A percentile compares a stretch with the other conserved stretches of the same genome.
phyloP scores from a whole-genome alignment of 2,329 filamentous ascomycete species.

The Trichoderma hamatum region DNA sequence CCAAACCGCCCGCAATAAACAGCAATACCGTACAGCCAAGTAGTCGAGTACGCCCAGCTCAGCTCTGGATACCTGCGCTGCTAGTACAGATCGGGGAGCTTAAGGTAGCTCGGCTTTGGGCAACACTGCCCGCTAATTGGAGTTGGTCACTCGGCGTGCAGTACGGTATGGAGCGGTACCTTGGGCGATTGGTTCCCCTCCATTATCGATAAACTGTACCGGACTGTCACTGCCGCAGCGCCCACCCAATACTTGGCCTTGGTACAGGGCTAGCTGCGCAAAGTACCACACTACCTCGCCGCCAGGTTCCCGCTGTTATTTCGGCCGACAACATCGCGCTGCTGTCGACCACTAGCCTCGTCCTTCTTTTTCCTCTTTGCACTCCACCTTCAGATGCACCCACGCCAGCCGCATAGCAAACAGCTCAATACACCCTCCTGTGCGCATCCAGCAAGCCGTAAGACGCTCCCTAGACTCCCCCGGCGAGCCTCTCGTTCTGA shows the following conservation, averaged over 20 bases:
- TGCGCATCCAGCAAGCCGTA: slow-evolving; percentile 7
- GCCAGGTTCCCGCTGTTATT: slow-evolving; percentile 26
- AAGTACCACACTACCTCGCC: slow-evolving; percentile 23
- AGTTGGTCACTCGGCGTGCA: neutral
- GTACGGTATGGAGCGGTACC: neutral
- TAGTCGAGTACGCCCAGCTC: neutral
- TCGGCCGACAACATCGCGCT: slow-evolving; percentile 25
- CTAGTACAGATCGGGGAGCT: slow-evolving; percentile 21
- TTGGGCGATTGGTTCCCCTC: neutral
- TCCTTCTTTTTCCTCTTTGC: slow-evolving; percentile 25
- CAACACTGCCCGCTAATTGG: neutral
- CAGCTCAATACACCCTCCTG: slow-evolving; percentile 24
- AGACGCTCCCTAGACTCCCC: slow-evolving; percentile 24
- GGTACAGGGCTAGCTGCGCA: slow-evolving; percentile 4
- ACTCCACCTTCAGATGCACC: slow-evolving; percentile 27
- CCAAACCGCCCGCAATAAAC: neutral
- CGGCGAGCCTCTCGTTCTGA: slow-evolving; percentile 19
- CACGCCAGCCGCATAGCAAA: slow-evolving; percentile 27
- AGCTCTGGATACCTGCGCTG: slow-evolving; percentile 20
- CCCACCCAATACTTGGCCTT: neutral
- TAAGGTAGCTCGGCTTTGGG: slow-evolving; percentile 3
- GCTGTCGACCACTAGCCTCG: slow-evolving; percentile 28
- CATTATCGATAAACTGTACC: slow-evolving; percentile 21
- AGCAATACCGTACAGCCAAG: neutral
- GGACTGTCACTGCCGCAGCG: slow-evolving; percentile 14